Evolutionary conservation across 768 basidiomycete genomes (phyloP).

Genomic region (Mycena pura): DNA sequence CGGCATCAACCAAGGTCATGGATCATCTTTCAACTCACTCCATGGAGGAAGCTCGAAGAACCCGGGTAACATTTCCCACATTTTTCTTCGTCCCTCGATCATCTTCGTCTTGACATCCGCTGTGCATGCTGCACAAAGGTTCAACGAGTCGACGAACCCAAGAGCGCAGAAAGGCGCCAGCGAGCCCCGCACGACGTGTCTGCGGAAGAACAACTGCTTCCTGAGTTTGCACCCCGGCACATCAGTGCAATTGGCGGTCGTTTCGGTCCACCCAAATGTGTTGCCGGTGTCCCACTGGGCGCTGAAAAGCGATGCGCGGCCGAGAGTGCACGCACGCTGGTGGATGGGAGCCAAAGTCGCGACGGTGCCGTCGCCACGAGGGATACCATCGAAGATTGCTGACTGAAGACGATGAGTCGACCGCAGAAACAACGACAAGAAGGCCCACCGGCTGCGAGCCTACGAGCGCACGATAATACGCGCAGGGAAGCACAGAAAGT

Average conservation of each 20-base stretch:
- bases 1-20: too few species aligned
- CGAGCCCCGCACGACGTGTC: not conserved
- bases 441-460: not conserved
- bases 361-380: constrained; percentile 11
- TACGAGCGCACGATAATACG: constrained; percentile 7
- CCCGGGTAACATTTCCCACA: constrained; percentile 22
- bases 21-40: constrained; percentile 18
- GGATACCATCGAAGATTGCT: constrained; percentile 15
- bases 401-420: not conserved
- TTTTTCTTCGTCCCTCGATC: constrained; percentile 12
- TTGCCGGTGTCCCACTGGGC: constrained; percentile 15
- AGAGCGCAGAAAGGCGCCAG: constrained; percentile 1
- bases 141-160: not conserved
- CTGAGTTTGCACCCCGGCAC: not conserved
- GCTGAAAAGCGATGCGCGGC: constrained; percentile 1
- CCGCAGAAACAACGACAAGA: not conserved
- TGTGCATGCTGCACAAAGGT: constrained; percentile 6
- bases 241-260: not conserved
- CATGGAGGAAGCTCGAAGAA: constrained; percentile 23
- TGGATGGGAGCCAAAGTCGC: constrained; percentile 7
- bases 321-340: constrained; percentile 15
- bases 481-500: constrained; percentile 13
- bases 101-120: not conserved
- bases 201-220: constrained; percentile 4
- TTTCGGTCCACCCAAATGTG: constrained; percentile 14